Percentiles rank a stretch among this genome's conserved stretches.
These are phyloP conservation scores for Sporothrix protearum DNA, from an alignment of 2,329 filamentous ascomycete genomes.

Conservation along the genomic window DNA sequence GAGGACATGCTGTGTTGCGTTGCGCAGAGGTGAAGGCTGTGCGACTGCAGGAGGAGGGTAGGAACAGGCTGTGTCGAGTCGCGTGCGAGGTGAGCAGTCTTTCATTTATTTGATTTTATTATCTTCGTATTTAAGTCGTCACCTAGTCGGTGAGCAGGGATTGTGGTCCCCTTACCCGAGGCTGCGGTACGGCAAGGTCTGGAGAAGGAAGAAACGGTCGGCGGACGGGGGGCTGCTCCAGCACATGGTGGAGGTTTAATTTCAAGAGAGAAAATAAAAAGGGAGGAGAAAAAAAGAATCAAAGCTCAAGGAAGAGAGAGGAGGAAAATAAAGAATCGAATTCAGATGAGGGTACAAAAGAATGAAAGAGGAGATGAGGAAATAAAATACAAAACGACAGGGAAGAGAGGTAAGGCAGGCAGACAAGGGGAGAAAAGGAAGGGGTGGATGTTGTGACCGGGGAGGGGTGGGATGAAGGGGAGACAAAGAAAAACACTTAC, in stretches of 20 bases:
- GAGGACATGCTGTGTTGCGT: constrained; percentile 36
- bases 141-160: constrained; percentile 16
- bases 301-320: background rate
- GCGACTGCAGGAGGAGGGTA: background rate
- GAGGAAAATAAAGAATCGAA: background rate
- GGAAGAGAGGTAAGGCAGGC: constrained; percentile 4
- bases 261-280: background rate
- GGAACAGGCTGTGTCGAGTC: background rate
- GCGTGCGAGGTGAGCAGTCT: background rate
- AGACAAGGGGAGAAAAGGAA: background rate
- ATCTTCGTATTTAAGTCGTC: background rate
- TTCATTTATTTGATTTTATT: background rate
- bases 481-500: background rate
- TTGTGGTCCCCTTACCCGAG: constrained; percentile 12
- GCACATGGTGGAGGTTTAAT: constrained; percentile 22
- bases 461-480: constrained; percentile 2
- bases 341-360: background rate
- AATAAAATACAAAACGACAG: constrained; percentile 5
- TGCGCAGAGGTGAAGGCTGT: background rate
- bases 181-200: constrained; percentile 13
- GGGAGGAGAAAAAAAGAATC: background rate
- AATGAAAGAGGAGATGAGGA: constrained; percentile 6
- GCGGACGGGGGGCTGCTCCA: constrained; percentile 19
- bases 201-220: constrained; percentile 12
- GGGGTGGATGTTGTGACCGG: background rate